These are phyloP conservation scores for Lachnum nothofagi DNA, from an alignment of 2,329 filamentous ascomycete species.

Conservation along the genomic window DNA sequence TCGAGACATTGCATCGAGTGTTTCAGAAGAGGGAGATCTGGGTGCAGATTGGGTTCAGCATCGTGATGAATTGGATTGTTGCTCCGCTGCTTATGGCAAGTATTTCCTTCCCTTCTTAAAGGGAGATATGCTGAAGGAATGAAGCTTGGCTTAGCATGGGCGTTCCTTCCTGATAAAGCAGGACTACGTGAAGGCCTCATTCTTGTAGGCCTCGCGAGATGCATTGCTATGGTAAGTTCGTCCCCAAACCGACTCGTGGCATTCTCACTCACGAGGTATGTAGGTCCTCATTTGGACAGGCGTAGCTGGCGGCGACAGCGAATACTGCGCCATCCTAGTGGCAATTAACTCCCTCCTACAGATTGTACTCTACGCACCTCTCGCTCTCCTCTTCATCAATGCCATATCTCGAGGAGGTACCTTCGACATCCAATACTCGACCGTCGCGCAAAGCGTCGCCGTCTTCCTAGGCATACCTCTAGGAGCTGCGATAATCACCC, in stretches of 20 bases:
- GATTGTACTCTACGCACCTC: conserved; percentile 66
- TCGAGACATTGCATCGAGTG: conserved; percentile 66
- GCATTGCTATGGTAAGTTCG: conserved; percentile 71
- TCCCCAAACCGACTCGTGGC: not conserved
- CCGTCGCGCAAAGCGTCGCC: conserved; percentile 73
- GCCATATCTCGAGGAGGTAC: conserved; percentile 54
- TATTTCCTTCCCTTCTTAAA: not conserved
- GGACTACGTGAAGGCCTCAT: conserved; percentile 64
- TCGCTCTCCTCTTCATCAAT: conserved; percentile 61
- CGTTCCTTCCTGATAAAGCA: conserved; percentile 55
- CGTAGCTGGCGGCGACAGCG: conserved; percentile 67
- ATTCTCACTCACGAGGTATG: not conserved
- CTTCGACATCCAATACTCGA: conserved; percentile 51
- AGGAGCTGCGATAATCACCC: conserved; percentile 71
- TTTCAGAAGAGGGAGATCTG: conserved; percentile 60
- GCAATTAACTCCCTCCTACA: conserved; percentile 71
- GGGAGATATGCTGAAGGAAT: not conserved
- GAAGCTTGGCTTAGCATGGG: conserved; percentile 60
- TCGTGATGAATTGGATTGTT: conserved; percentile 77
- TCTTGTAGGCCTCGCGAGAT: conserved; percentile 76
- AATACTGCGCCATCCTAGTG: conserved; percentile 80
- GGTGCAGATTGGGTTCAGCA: conserved; percentile 72
- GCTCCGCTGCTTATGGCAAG: conserved; percentile 70
- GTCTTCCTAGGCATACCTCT: conserved; percentile 83
- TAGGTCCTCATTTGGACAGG: conserved; percentile 68